Evolutionary conservation across 2,329 filamentous ascomycete species (phyloP), one percentile per base, ranked within the genome.

Genomic region (Dothideomycetes sp.): DNA sequence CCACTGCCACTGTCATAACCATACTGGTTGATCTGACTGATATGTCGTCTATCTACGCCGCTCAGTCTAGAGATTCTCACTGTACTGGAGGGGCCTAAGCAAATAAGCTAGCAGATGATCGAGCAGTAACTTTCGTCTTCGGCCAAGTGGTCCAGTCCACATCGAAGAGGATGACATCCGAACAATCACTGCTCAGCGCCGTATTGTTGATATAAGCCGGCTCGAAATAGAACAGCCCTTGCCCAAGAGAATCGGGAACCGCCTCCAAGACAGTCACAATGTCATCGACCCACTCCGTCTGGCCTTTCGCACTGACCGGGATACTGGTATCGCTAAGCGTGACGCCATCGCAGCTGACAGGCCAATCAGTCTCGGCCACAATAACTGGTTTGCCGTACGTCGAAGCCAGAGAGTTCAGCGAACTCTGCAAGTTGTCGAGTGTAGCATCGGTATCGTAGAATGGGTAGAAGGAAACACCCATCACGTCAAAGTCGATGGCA

Each of bases 401-500:
- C 4, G 38, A 41, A 3, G 54, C 54, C 7, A 59, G 34, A 4
- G 46, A 46, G 9, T 49, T 47, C 19, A 58, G 39, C 3, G 49
- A 45, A 2, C 37, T 47, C 22, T 49, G 46, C 31, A 59, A 43
- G 24, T 54, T 56, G 1, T 37, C 42, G 18, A 57, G 24, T 0
- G 54, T 59, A 2, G 56, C 57, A 3, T 27, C 45, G 1, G 50
- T 53, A 27, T 54, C 56, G 35, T 57, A 58, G 35, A 58, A 59
- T 1, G 53, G 54, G 39, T 57, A 57, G 16, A 54, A 48, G 17
- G 41, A 47, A 16, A 58, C 44, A 14, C 49, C 49, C 19, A 52
- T 51, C 1, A 57, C 34, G 40, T 57, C 56, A 48, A 54, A 53
- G 15, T 57, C 54, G 2, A 35, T 37, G 4, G 43, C 43, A 31